These are phyloP conservation scores for Ceraceosorus guamensis DNA, from an alignment of 1,284 basidiomycete genomes.

Conservation along the genomic window DNA sequence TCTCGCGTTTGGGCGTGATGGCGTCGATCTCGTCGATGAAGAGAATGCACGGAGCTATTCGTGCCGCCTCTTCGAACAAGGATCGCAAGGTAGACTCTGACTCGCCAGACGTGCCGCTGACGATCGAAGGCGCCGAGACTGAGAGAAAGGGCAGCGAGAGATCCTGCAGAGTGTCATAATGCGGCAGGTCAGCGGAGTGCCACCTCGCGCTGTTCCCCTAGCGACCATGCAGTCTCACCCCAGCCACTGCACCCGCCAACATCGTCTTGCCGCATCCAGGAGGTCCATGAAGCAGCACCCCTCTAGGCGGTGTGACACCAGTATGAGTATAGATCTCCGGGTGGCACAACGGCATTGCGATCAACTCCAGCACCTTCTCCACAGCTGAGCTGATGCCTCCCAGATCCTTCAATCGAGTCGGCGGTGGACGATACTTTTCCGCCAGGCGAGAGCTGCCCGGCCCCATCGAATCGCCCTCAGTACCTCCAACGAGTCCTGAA, in stretches of 20 bases:
- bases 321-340: slow-evolving; percentile 91
- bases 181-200: no score
- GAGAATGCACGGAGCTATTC: slow-evolving; percentile 43
- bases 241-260: slow-evolving; percentile 63
- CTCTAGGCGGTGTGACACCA: slow-evolving; percentile 82
- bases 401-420: slow-evolving; percentile 69
- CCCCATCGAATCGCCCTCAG: no score
- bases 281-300: slow-evolving; percentile 89
- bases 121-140: slow-evolving; percentile 86
- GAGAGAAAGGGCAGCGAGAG: slow-evolving; percentile 80
- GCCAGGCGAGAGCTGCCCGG: no score
- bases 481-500: no score
- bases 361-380: slow-evolving; percentile 88
- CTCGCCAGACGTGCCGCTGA: slow-evolving; percentile 95
- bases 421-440: no score
- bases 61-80: slow-evolving; percentile 65
- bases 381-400: slow-evolving; percentile 79
- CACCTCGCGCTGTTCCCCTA: no score
- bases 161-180: slow-evolving; percentile 11
- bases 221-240: no score
- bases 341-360: slow-evolving; percentile 87
- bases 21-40: slow-evolving; percentile 85
- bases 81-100: slow-evolving; percentile 91
- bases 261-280: slow-evolving; percentile 85
- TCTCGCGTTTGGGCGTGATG: slow-evolving; percentile 94